Evolutionary conservation across 257 asterid genomes (phyloP).

Genomic region (Leptodermis oblonga): DNA sequence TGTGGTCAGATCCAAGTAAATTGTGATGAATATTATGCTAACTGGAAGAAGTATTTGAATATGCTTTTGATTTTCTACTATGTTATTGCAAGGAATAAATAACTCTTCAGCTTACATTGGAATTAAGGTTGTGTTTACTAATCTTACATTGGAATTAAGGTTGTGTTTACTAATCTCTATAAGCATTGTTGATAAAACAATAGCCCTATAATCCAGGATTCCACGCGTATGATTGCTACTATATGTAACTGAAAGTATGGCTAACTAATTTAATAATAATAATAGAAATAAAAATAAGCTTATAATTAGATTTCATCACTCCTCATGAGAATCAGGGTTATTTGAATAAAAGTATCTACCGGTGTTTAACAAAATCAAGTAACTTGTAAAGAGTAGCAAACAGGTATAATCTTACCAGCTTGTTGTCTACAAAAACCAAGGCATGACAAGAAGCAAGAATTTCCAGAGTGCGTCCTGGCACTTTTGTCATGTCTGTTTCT

Average conservation of each 20-base stretch:
- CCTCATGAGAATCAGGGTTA: background rate
- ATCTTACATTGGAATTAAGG: too few relatives aligned
- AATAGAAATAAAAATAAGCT: background rate
- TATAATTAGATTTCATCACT: background rate
- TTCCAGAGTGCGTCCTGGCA: slow-evolving; percentile 66
- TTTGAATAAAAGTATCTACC: background rate
- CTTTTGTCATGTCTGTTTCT: slow-evolving; percentile 62
- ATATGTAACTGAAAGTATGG: too few relatives aligned
- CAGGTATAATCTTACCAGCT: slow-evolving; percentile 55
- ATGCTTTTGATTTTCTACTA: background rate
- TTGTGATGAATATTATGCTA: background rate
- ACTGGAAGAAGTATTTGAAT: background rate
- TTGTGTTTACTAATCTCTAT: too few relatives aligned
- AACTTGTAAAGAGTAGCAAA: background rate
- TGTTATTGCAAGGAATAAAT: too few relatives aligned
- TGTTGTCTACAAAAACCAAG: slow-evolving; percentile 94
- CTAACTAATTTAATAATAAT: background rate
- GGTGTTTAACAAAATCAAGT: background rate
- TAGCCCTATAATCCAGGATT: background rate
- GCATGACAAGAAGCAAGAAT: slow-evolving; percentile 99
- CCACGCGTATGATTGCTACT: too few relatives aligned
- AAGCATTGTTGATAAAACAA: background rate
- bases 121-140: background rate
- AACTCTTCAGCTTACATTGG: background rate
- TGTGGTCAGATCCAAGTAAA: too few relatives aligned